phyloP scores from a whole-genome alignment of 805 yeast genomes.

The Zygosaccharomyces bailii region DNA sequence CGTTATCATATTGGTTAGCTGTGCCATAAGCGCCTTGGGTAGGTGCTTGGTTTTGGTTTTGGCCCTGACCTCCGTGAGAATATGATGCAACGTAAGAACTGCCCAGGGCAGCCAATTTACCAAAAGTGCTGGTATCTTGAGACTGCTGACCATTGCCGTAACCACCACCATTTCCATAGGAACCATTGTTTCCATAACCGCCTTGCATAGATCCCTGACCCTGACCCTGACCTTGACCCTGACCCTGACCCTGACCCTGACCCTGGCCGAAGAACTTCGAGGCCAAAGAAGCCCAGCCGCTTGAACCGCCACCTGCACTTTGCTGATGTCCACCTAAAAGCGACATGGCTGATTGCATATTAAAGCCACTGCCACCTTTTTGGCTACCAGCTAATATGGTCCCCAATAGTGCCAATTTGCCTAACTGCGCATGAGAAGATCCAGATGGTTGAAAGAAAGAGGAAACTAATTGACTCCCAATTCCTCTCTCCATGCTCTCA shows the following conservation, averaged over 20 bases:
- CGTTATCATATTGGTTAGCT: constrained; percentile 6
- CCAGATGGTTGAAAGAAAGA: constrained; percentile 19
- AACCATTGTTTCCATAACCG: constrained; percentile 3
- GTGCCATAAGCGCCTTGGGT: not conserved
- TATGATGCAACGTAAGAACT: constrained; percentile 10
- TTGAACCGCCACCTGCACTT: constrained; percentile 18
- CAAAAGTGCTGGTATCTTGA: constrained; percentile 6
- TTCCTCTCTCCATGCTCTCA: constrained; percentile 15
- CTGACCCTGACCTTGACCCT: constrained; percentile 6
- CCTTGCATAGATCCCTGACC: constrained; percentile 7
- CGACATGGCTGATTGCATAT: constrained; percentile 24
- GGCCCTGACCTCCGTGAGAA: not conserved
- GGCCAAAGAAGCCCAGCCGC: constrained; percentile 29
- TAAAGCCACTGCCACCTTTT: constrained; percentile 19
- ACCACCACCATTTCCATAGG: too few relatives aligned
- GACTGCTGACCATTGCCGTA: constrained; percentile 4
- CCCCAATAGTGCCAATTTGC: constrained; percentile 31
- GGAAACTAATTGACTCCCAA: constrained; percentile 22
- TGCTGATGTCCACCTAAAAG: constrained; percentile 18
- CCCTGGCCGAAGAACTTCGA: constrained; percentile 23
- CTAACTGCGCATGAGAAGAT: constrained; percentile 28
- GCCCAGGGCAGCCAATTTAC: constrained; percentile 10
- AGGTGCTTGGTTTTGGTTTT: constrained; percentile 4
- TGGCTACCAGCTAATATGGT: constrained; percentile 23
- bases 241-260: constrained; percentile 2